Evolutionary conservation across 305 asterid genomes (phyloP), one percentile per base, ranked within the genome.

Genomic region (Stenogyne calaminthoides): DNA sequence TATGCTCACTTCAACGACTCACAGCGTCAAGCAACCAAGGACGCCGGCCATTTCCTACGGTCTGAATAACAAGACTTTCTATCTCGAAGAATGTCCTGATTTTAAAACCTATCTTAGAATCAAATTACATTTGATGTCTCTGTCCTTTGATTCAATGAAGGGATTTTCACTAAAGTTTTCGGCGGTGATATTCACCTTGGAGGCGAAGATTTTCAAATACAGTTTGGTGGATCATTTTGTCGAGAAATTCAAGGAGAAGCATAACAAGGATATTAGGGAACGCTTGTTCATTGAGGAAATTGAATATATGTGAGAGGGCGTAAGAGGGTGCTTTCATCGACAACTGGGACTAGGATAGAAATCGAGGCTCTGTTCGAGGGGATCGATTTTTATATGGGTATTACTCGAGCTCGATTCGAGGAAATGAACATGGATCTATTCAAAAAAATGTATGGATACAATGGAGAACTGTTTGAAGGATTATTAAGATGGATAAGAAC

Each of bases 41-140:
- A 88, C 74, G 91, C 89, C 36, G 91, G 88, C 92, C 14, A 82
- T 89, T 69, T 88, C 92, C 1, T 89, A 85, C n/a, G 92, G 92
- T 69, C 58, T 87, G 59, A 92, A 85, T 73, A 87, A 84, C 78
- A 87, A 87, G 54, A 88, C 90, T 6, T 6, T 77, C 81, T 5
- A 83, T 90, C 47, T 88, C 85, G 76, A 85, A 87, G 75, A 89
- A 87, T 44, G 89, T 89, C 32, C 71, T 9, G 7, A 32, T 32
- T 32, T 32, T 32, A n/a, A n/a, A n/a, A n/a, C n/a, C 36, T 6
- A 32, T 5, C 36, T 32, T 32, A 6, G 32, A 0, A 91, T 89
- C 46, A 90, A 87, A n/a, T n/a, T 11, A 86, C 90, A 0, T 89
- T 85, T 14, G 95, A 87, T 80, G 90, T 82, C 5, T 83, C 90